phyloP scores from a whole-genome alignment of 2,329 filamentous ascomycete genomes.

The Aureobasidium sp. region DNA sequence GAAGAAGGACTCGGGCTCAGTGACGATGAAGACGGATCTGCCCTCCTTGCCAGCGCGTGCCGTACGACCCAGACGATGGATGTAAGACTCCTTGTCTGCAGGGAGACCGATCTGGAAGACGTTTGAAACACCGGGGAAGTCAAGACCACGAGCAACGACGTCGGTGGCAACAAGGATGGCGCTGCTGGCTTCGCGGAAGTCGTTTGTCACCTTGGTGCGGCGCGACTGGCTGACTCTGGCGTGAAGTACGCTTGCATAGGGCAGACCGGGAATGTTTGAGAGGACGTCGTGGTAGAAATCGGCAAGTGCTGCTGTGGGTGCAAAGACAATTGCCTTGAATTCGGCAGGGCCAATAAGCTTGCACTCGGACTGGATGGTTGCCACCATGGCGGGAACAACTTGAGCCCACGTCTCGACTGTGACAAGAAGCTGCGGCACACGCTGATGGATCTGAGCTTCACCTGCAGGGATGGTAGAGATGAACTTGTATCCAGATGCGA shows the following conservation, averaged over 20 bases:
- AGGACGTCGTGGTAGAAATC: constrained; percentile 32
- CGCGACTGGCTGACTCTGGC: constrained; percentile 37
- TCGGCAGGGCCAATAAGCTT: constrained; percentile 19
- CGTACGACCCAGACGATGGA: constrained; percentile 88
- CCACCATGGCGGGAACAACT: constrained; percentile 10
- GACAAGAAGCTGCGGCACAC: constrained; percentile 43
- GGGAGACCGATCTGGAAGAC: constrained; percentile 64
- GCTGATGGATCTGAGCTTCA: constrained; percentile 41
- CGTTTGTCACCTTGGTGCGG: constrained; percentile 38
- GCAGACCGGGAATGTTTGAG: constrained; percentile 21
- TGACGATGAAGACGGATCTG: constrained; percentile 48
- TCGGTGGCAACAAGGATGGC: constrained; percentile 53
- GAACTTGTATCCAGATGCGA: constrained; percentile 36
- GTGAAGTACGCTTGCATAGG: constrained; percentile 23
- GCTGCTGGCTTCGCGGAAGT: constrained; percentile 38
- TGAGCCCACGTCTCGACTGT: constrained; percentile 23
- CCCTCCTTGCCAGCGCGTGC: constrained; percentile 74
- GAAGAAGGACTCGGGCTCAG: constrained; percentile 47
- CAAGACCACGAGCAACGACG: constrained; percentile 89
- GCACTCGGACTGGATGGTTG: constrained; percentile 7
- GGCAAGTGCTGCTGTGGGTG: constrained; percentile 40
- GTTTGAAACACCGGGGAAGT: constrained; percentile 97
- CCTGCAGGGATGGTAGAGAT: constrained; percentile 40
- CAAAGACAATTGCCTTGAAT: constrained; percentile 43
- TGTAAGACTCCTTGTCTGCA: constrained; percentile 58